Evolutionary conservation across 164 flowering plant species (phyloP).

Genomic region (Brasenia schreberi): DNA sequence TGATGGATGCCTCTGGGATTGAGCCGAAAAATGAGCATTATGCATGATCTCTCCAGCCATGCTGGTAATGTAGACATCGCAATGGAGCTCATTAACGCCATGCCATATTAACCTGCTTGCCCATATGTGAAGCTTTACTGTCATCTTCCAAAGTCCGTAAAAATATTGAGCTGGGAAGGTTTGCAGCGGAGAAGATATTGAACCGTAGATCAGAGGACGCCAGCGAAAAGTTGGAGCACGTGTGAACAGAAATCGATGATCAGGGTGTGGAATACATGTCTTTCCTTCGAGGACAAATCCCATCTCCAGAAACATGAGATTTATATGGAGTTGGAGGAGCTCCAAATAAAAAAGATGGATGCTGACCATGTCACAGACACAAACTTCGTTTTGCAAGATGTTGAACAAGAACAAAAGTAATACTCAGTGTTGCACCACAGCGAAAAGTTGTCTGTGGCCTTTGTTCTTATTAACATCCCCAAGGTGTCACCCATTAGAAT

Average conservation of each 20-base stretch:
- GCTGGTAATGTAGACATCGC: constrained; percentile 60
- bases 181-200: constrained; percentile 47
- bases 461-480: neutral
- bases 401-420: constrained; percentile 1
- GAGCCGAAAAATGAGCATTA: constrained; percentile 57
- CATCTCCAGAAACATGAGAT: constrained; percentile 34
- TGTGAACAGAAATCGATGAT: constrained; percentile 54
- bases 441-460: constrained; percentile 1
- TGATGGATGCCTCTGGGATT: constrained; percentile 33
- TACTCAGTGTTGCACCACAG: constrained; percentile 1
- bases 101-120: constrained; percentile 48
- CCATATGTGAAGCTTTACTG: constrained; percentile 54
- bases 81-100: constrained; percentile 30
- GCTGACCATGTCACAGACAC: neutral
- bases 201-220: constrained; percentile 30
- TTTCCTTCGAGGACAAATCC: constrained; percentile 42
- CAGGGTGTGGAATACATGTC: constrained; percentile 27
- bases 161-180: constrained; percentile 45
- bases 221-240: constrained; percentile 41
- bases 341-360: constrained; percentile 6
- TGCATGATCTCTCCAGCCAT: constrained; percentile 58
- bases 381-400: neutral
- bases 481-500: neutral
- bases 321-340: constrained; percentile 29
- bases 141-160: constrained; percentile 56